Conservation (phyloP, 2,329 filamentous ascomycete genomes). For the Ophiostoma ips region DNA sequence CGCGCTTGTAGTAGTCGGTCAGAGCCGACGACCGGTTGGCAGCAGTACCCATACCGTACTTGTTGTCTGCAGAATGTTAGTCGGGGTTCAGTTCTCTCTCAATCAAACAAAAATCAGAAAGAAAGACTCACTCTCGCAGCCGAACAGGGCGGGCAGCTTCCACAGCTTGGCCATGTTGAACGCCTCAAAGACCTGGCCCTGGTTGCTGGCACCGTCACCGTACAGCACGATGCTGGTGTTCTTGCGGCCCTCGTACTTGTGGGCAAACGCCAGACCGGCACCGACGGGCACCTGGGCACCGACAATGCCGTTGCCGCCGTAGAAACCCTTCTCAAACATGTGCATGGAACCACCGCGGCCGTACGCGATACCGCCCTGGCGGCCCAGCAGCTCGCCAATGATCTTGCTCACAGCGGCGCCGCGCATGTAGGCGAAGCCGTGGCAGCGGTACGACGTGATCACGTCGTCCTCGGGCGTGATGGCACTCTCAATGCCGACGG, state of each 20-base stretch:
- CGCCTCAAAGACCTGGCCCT: slow-evolving; percentile 98
- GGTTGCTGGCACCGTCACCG: slow-evolving; percentile 96
- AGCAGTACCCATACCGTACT: slow-evolving; percentile 98
- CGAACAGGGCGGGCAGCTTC: slow-evolving; percentile 90
- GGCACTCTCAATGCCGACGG: slow-evolving; percentile 91
- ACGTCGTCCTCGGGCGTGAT: slow-evolving; percentile 84
- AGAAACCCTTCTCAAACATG: slow-evolving; percentile 98
- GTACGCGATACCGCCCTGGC: slow-evolving; percentile 92
- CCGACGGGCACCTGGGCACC: slow-evolving; percentile 96
- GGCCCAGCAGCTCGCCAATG: slow-evolving; percentile 89
- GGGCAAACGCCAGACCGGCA: slow-evolving; percentile 89
- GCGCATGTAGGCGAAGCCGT: slow-evolving; percentile 96
- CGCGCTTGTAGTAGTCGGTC: slow-evolving; percentile 99
- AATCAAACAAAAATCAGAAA: not conserved
- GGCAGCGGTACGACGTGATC: slow-evolving; percentile 97
- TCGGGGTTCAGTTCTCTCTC: not conserved
- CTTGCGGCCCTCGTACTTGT: slow-evolving; percentile 82
- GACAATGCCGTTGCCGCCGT: slow-evolving; percentile 97
- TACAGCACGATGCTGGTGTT: slow-evolving; percentile 83
- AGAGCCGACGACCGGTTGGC: slow-evolving; percentile 86
- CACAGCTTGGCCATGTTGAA: slow-evolving; percentile 99
- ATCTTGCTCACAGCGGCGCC: slow-evolving; percentile 81
- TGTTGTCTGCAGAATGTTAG: slow-evolving; percentile 63
- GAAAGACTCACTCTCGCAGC: slow-evolving; percentile 76
- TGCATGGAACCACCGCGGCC: slow-evolving; percentile 99